Evolutionary conservation across 352 stramenopile species (phyloP), one percentile per base, ranked within the genome.

Genomic region (Phytopythium mirpurense): DNA sequence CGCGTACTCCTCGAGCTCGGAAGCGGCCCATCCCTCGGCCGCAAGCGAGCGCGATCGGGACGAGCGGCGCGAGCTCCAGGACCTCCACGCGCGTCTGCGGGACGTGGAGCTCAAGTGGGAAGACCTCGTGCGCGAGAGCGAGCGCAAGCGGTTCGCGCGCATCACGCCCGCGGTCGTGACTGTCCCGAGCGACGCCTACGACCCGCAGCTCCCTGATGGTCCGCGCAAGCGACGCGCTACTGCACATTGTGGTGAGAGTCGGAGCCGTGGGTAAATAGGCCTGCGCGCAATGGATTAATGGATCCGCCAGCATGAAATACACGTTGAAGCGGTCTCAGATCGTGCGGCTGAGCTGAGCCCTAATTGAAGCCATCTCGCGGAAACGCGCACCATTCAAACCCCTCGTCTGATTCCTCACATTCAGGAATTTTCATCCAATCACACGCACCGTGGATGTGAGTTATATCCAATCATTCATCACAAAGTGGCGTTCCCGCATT

Each of bases 101-200:
- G 19, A 38, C 32, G 58, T 48, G 21, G 68, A 60, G 65, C 55
- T 70, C 43, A 70, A 74, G 54, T 74, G 65, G 65, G 65, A 67
- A 46, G 65, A 74, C 42, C 58, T 74, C 32, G 62, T 70, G 14
- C 59, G 62, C n/a, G 65, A 74, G 24, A 67, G 49, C 55, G 65
- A 74, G 42, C 61, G 62, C 41, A 70, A 70, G 31, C 57, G 47
- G 31, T 65, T 70, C 46, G 65, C 65, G 31, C 54, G 49, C 44
- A 37, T 74, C 23, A 44, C 48, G n/a, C 56, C 65, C 18, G 48
- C 45, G 11, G 57, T 74, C 43, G 65, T 74, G 36, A 59, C 61
- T 7, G 52, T 74, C 14, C 65, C 65, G 14, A 32, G 64, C 11
- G 31, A 55, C 21, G 37, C 53, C 0, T 68, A 65, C 43, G 37